A percentile compares a stretch with the other conserved stretches of the same genome.
Conservation (phyloP, 202 grass and related monocot species). For the Panicum hallii region DNA sequence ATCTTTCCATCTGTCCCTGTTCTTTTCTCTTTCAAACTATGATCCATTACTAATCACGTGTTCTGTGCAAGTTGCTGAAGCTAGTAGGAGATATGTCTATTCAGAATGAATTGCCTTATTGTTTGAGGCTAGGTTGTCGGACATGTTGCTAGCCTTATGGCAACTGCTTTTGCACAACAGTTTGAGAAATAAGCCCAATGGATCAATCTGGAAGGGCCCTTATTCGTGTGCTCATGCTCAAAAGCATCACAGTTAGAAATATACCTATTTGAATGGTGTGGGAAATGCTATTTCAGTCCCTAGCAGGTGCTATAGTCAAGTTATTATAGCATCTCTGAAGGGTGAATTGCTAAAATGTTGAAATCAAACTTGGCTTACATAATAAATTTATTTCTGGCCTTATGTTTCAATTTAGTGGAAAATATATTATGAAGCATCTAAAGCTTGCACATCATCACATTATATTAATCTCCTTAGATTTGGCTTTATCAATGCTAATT, state of each 20-base stretch:
- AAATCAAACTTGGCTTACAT: neutral
- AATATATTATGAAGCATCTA: slow-evolving; percentile 17
- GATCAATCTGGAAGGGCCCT: neutral
- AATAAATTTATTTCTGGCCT: neutral
- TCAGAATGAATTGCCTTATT: neutral
- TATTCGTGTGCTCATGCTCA: neutral
- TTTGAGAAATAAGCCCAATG: neutral
- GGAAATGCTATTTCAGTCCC: neutral
- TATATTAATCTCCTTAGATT: neutral
- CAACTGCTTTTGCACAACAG: slow-evolving; percentile 1
- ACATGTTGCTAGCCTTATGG: neutral
- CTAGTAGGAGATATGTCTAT: neutral
- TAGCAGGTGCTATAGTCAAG: slow-evolving; percentile 2
- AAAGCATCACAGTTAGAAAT: neutral
- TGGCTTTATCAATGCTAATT: neutral
- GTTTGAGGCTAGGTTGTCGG: neutral
- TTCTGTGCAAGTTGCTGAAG: neutral
- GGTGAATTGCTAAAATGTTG: slow-evolving; percentile 5
- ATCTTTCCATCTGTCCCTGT: slow-evolving; percentile 8
- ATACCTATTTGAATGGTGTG: neutral
- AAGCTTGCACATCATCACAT: neutral
- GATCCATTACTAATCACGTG: neutral
- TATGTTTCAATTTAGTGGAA: neutral
- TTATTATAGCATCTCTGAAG: neutral
- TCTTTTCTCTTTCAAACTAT: slow-evolving; percentile 5